A percentile compares a stretch with the other conserved stretches of the same genome.
These are phyloP conservation scores for Phytophthora sp. DNA, from an alignment of 352 stramenopile species.

Conservation along the genomic window DNA sequence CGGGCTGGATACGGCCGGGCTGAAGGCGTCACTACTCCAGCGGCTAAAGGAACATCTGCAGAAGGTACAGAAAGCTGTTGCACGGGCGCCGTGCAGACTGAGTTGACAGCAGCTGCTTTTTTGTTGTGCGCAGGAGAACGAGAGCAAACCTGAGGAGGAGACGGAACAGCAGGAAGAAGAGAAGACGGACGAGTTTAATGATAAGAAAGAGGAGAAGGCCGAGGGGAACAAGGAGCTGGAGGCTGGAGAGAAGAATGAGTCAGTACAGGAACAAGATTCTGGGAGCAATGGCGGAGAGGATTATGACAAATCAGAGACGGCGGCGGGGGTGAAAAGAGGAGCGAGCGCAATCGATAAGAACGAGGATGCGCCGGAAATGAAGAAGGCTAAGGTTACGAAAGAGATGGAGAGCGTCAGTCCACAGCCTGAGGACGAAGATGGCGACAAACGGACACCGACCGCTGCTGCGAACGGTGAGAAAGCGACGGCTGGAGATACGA, in stretches of 20 bases:
- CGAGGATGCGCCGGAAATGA: neutral
- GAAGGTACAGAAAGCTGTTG: slow-evolving; percentile 15
- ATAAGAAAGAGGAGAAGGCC: neutral
- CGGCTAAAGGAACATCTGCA: slow-evolving; percentile 45
- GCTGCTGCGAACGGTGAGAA: slow-evolving; percentile 14
- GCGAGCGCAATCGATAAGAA: slow-evolving; percentile 11
- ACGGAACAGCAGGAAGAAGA: neutral
- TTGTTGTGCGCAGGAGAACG: slow-evolving; percentile 2
- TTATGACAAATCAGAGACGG: neutral
- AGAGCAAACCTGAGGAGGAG: slow-evolving; percentile 1
- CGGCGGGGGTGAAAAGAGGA: slow-evolving; percentile 18
- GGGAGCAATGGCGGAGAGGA: neutral
- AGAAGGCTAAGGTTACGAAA: slow-evolving; percentile 26
- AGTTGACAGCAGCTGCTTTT: neutral
- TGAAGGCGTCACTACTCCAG: slow-evolving; percentile 50
- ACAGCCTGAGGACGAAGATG: slow-evolving; percentile 31
- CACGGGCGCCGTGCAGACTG: neutral
- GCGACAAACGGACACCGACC: neutral
- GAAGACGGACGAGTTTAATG: neutral
- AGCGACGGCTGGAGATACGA: slow-evolving; percentile 6
- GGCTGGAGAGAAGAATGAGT: neutral
- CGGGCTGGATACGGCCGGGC: slow-evolving; percentile 43
- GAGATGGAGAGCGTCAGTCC: slow-evolving; percentile 1
- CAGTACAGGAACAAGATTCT: neutral
- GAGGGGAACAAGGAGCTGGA: neutral